These are phyloP conservation scores for Elasticomyces elasticus DNA, from an alignment of 495 filamentous ascomycete genomes.

Conservation along the genomic window DNA sequence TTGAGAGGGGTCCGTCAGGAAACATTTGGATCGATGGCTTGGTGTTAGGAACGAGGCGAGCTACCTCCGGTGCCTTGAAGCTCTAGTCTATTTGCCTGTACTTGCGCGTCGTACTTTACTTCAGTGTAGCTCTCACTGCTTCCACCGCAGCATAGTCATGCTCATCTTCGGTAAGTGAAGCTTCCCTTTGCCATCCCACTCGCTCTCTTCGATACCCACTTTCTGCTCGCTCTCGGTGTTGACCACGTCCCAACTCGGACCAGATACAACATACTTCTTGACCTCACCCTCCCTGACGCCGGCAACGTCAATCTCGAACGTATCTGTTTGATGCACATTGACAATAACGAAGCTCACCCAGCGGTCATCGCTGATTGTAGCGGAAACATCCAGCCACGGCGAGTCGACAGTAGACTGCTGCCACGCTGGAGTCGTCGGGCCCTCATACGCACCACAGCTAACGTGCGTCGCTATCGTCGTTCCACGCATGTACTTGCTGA, in stretches of 20 bases:
- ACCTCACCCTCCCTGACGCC: constrained; percentile 41
- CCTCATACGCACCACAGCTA: constrained; percentile 47
- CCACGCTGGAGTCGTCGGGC: constrained; percentile 45
- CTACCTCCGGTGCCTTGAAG: too few species aligned
- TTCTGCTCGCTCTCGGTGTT: constrained; percentile 53
- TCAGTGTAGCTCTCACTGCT: constrained; percentile 24
- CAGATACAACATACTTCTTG: constrained; percentile 51
- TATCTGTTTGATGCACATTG: constrained; percentile 51
- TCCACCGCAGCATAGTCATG: constrained; percentile 59
- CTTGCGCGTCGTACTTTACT: background rate
- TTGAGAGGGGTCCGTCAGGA: too few species aligned
- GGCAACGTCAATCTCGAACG: constrained; percentile 46
- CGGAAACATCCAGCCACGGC: constrained; percentile 58
- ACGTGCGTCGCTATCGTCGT: constrained; percentile 55
- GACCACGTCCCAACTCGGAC: constrained; percentile 41
- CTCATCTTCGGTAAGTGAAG: constrained; percentile 58
- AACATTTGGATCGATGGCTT: too few species aligned
- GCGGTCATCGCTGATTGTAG: constrained; percentile 51
- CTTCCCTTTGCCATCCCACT: constrained; percentile 48
- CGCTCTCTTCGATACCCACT: constrained; percentile 49
- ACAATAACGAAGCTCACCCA: constrained; percentile 56
- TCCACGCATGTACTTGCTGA: constrained; percentile 65
- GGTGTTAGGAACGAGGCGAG: too few species aligned
- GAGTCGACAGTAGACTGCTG: background rate
- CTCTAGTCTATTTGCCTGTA: background rate